These are phyloP conservation scores for Microstroma glucosiphilum DNA, from an alignment of 1,284 basidiomycete genomes.

Conservation along the genomic window DNA sequence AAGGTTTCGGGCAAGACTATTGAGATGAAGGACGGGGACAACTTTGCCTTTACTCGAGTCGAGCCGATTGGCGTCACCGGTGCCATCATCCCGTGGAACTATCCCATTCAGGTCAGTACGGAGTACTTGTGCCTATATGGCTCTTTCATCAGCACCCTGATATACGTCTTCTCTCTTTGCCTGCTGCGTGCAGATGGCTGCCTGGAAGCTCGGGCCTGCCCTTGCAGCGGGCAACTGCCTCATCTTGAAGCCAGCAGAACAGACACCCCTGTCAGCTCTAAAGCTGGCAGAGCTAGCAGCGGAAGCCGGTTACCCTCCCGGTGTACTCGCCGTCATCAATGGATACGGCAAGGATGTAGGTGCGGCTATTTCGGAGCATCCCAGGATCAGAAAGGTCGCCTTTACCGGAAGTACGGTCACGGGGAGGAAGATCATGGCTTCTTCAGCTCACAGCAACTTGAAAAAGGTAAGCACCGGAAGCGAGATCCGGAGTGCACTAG, in stretches of 20 bases:
- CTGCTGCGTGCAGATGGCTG: conserved; percentile 16
- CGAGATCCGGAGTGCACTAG: background rate
- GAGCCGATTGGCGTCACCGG: conserved; percentile 14
- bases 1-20: conserved; percentile 15
- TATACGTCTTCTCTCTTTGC: background rate
- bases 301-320: conserved; percentile 39
- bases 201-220: conserved; percentile 27
- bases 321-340: conserved; percentile 27
- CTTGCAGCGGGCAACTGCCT: conserved; percentile 31
- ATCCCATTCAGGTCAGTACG: conserved; percentile 13
- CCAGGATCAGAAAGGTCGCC: conserved; percentile 27
- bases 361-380: conserved; percentile 21
- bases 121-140: no score
- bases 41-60: conserved; percentile 11
- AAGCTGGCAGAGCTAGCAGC: conserved; percentile 20
- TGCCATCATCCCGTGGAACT: conserved; percentile 26
- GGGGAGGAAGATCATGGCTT: conserved; percentile 12
- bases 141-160: no score
- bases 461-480: conserved; percentile 1
- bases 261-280: conserved; percentile 26
- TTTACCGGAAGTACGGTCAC: conserved; percentile 25
- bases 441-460: conserved; percentile 11
- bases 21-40: conserved; percentile 10
- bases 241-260: conserved; percentile 31
- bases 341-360: conserved; percentile 17